Conservation (phyloP, 768 basidiomycete genomes). For the Tubosaeta brunneosetosa region DNA sequence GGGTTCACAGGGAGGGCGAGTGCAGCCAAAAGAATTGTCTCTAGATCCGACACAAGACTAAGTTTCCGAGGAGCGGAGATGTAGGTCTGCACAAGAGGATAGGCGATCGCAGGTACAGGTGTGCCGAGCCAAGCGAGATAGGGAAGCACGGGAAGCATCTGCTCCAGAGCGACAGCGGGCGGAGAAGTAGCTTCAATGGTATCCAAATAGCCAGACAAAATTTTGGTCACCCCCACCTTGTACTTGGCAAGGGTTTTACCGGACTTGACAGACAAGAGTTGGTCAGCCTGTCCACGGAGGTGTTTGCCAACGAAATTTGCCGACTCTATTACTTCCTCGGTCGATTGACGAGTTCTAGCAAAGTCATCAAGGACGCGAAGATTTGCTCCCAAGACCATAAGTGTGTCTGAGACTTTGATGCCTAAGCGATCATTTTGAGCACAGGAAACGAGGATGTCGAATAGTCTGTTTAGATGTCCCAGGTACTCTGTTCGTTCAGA, state of each 20-base stretch:
- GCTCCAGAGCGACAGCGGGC: neutral
- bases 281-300: neutral
- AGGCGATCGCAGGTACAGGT: constrained; percentile 33
- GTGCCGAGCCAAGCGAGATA: constrained; percentile 33
- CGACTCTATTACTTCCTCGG: constrained; percentile 8
- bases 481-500: constrained; percentile 35
- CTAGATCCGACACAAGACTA: constrained; percentile 37
- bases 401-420: constrained; percentile 36
- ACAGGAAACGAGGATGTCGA: constrained; percentile 35
- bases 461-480: constrained; percentile 54
- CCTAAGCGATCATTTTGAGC: constrained; percentile 32
- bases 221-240: constrained; percentile 7
- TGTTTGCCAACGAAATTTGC: constrained; percentile 29
- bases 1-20: constrained; percentile 24
- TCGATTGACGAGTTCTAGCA: neutral
- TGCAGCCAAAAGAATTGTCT: constrained; percentile 39
- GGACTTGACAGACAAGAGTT: constrained; percentile 10
- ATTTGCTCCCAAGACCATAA: constrained; percentile 43
- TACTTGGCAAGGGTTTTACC: constrained; percentile 15
- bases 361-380: constrained; percentile 29
- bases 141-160: constrained; percentile 20
- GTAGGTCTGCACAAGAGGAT: constrained; percentile 44
- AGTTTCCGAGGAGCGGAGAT: constrained; percentile 36
- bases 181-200: constrained; percentile 3
- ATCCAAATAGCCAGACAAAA: constrained; percentile 19